Percentiles rank a stretch among this genome's conserved stretches.
These are phyloP conservation scores for Hymenoscyphus albidus DNA, from an alignment of 2,329 filamentous ascomycete genomes.

Conservation along the genomic window DNA sequence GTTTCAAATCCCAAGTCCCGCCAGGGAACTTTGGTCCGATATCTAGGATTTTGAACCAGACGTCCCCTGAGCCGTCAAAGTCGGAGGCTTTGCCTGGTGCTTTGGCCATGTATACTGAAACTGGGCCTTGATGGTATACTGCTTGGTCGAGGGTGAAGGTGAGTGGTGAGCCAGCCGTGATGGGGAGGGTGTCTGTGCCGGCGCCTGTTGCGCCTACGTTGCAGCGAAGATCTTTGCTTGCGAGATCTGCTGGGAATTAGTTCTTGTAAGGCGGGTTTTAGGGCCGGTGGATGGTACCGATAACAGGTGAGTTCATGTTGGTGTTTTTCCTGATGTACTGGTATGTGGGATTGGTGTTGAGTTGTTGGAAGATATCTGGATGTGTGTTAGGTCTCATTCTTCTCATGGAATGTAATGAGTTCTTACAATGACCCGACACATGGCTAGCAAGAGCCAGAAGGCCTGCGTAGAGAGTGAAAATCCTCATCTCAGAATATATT, in stretches of 20 bases:
- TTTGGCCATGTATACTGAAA: constrained; percentile 34
- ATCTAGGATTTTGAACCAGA: constrained; percentile 35
- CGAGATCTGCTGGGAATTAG: constrained; percentile 37
- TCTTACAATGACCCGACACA: constrained; percentile 24
- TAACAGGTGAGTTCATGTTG: constrained; percentile 47
- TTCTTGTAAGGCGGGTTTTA: neutral
- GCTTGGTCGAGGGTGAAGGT: constrained; percentile 42
- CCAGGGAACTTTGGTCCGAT: constrained; percentile 26
- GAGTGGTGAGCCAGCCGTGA: constrained; percentile 38
- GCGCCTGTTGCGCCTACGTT: constrained; percentile 36
- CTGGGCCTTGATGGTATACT: constrained; percentile 31
- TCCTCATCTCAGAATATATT: constrained; percentile 22
- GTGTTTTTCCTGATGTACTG: constrained; percentile 41
- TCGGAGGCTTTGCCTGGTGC: constrained; percentile 27
- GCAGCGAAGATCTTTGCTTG: constrained; percentile 44
- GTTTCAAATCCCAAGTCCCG: constrained; percentile 21
- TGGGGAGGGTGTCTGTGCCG: constrained; percentile 21
- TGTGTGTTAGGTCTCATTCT: neutral
- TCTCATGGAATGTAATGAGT: neutral
- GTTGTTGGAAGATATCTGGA: constrained; percentile 19
- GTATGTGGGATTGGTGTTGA: constrained; percentile 40
- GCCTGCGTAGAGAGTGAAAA: constrained; percentile 13
- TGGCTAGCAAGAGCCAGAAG: constrained; percentile 22
- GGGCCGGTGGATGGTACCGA: constrained; percentile 12
- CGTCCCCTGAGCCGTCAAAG: constrained; percentile 32